Percentiles rank a stretch among this genome's conserved stretches.
phyloP scores from a whole-genome alignment of 73 alveolate species.

The Stentor coeruleus region DNA sequence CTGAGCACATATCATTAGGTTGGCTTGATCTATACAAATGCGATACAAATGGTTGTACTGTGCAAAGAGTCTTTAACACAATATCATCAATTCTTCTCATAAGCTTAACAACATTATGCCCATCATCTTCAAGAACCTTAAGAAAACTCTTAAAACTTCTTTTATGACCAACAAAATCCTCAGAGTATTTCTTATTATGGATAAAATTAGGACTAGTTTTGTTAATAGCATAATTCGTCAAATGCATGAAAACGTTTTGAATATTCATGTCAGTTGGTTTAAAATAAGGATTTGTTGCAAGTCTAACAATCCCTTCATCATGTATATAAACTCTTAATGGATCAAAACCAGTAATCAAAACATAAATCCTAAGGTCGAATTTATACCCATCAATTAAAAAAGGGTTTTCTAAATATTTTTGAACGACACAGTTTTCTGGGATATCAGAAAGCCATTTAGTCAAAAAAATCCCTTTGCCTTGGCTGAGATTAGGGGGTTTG shows the following conservation, averaged over 20 bases:
- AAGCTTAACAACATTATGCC: neutral
- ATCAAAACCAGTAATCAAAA: slow-evolving; percentile 80
- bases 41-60: neutral
- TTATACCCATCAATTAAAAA: slow-evolving; percentile 86
- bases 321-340: slow-evolving; percentile 85
- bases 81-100: neutral
- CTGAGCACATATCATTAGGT: neutral
- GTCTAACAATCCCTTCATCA: slow-evolving; percentile 94
- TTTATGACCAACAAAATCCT: too few species aligned
- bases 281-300: slow-evolving; percentile 80
- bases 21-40: neutral
- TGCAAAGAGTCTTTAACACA: neutral
- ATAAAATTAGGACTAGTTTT: slow-evolving; percentile 62
- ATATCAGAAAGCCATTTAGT: slow-evolving; percentile 31
- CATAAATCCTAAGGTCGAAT: slow-evolving; percentile 87
- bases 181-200: slow-evolving; percentile 35
- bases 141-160: too few species aligned
- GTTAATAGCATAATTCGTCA: slow-evolving; percentile 83
- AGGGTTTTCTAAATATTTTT: slow-evolving; percentile 80
- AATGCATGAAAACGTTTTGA: slow-evolving; percentile 64
- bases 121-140: neutral
- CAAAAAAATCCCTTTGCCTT: slow-evolving; percentile 42
- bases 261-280: slow-evolving; percentile 61
- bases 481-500: slow-evolving; percentile 36
- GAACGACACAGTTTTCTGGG: slow-evolving; percentile 61